A percentile compares a stretch with the other conserved stretches of the same genome.
These are phyloP conservation scores for Talaromyces ruber DNA, from an alignment of 495 filamentous ascomycete species.

Conservation along the genomic window DNA sequence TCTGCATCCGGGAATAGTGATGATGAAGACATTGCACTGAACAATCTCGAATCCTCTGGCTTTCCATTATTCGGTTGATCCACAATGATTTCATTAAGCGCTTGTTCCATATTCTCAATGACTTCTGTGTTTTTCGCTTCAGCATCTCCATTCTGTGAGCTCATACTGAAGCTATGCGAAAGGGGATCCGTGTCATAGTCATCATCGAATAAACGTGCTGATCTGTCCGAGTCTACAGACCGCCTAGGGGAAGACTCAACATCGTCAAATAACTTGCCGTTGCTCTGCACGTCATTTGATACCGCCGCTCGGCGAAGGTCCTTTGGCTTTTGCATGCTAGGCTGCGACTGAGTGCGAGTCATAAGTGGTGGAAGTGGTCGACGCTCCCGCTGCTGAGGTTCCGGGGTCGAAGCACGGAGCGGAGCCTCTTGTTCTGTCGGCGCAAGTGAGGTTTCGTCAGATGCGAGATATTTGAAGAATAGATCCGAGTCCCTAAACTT, in stretches of 20 bases:
- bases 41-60: conserved; percentile 47
- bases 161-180: conserved; percentile 45
- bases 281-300: conserved; percentile 42
- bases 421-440: conserved; percentile 15
- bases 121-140: conserved; percentile 43
- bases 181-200: conserved; percentile 58
- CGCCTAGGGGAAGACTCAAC: conserved; percentile 36
- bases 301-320: conserved; percentile 51
- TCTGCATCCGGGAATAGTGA: conserved; percentile 32
- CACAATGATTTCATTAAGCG: conserved; percentile 91
- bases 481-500: conserved; percentile 87
- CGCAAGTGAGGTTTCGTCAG: conserved; percentile 64
- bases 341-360: conserved; percentile 32
- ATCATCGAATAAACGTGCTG: conserved; percentile 54
- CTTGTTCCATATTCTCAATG: conserved; percentile 89
- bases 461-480: conserved; percentile 90
- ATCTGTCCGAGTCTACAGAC: conserved; percentile 50
- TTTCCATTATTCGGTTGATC: conserved; percentile 58
- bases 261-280: conserved; percentile 32
- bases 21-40: conserved; percentile 40
- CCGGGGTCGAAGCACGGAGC: conserved; percentile 13
- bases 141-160: conserved; percentile 39
- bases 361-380: conserved; percentile 34
- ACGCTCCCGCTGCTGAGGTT: conserved; percentile 23
- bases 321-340: conserved; percentile 20